Conservation (phyloP, 768 basidiomycete species). For the Mrakia frigida region DNA sequence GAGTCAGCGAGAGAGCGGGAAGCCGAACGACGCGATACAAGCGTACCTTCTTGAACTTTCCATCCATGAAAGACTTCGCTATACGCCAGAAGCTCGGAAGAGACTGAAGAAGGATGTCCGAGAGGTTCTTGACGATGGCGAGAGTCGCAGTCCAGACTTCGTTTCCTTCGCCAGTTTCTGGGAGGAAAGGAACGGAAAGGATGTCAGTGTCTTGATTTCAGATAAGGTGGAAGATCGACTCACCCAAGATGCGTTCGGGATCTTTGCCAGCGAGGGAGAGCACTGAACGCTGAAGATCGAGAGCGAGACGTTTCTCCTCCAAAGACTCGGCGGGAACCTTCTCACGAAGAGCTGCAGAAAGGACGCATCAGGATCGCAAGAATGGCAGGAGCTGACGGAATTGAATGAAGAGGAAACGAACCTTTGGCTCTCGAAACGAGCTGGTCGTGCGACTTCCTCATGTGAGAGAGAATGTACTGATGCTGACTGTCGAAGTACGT, state of each 20-base stretch:
- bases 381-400: slow-evolving; percentile 33
- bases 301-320: slow-evolving; percentile 23
- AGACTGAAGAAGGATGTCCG: slow-evolving; percentile 73
- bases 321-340: background rate
- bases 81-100: slow-evolving; percentile 94
- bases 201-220: background rate
- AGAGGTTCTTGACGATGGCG: slow-evolving; percentile 76
- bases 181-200: background rate
- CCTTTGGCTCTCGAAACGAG: background rate
- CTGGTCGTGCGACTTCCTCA: slow-evolving; percentile 12
- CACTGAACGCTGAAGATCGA: slow-evolving; percentile 35
- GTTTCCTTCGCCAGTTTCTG: slow-evolving; percentile 66
- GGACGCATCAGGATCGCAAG: slow-evolving; percentile 30
- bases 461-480: slow-evolving; percentile 58
- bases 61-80: slow-evolving; percentile 82
- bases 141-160: slow-evolving; percentile 76
- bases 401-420: background rate
- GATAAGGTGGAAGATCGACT: background rate
- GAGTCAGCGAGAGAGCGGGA: background rate
- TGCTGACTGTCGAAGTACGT: slow-evolving; percentile 92
- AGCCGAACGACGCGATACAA: too few species aligned
- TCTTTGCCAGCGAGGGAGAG: slow-evolving; percentile 12
- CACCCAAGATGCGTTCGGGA: background rate
- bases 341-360: background rate
- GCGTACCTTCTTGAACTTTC: slow-evolving; percentile 56